phyloP scores from a whole-genome alignment of 1,139 yeast species.

The Arxiozyma slooffiae region DNA sequence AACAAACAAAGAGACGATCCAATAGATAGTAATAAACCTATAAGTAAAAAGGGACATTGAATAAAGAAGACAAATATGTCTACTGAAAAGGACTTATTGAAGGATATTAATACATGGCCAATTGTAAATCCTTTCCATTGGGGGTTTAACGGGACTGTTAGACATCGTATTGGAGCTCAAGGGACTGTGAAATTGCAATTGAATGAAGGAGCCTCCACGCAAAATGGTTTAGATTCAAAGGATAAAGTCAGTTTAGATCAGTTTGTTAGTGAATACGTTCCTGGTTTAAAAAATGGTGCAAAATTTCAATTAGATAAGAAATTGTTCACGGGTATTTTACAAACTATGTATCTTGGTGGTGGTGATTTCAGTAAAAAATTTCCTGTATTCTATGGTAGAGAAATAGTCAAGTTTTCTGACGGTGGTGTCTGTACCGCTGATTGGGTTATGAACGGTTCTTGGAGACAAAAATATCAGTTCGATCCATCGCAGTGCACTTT shows the following conservation, averaged over 20 bases:
- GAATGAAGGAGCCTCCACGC: slow-evolving; percentile 16
- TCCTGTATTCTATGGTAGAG: slow-evolving; percentile 67
- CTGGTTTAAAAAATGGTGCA: slow-evolving; percentile 38
- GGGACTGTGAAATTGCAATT: slow-evolving; percentile 37
- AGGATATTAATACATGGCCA: slow-evolving; percentile 16
- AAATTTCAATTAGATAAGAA: slow-evolving; percentile 52
- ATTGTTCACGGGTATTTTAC: slow-evolving; percentile 64
- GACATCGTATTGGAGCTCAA: slow-evolving; percentile 27
- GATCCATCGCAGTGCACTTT: slow-evolving; percentile 11
- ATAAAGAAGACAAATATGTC: slow-evolving; percentile 1
- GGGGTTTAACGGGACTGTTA: slow-evolving; percentile 38
- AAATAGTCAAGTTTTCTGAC: slow-evolving; percentile 49
- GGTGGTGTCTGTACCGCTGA: slow-evolving; percentile 70
- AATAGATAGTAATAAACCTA: background rate
- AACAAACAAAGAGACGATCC: too few relatives aligned
- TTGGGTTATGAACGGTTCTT: slow-evolving; percentile 44
- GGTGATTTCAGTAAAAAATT: slow-evolving; percentile 45
- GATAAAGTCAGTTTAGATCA: slow-evolving; percentile 29
- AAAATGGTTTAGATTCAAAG: slow-evolving; percentile 1
- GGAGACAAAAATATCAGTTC: slow-evolving; percentile 33
- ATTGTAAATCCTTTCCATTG: slow-evolving; percentile 29
- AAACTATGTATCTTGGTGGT: slow-evolving; percentile 57
- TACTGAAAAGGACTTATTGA: slow-evolving; percentile 3
- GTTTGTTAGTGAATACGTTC: slow-evolving; percentile 36
- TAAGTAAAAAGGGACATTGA: too few relatives aligned